Conservation (phyloP, 306 rosid species). For the Quercus ilex region DNA sequence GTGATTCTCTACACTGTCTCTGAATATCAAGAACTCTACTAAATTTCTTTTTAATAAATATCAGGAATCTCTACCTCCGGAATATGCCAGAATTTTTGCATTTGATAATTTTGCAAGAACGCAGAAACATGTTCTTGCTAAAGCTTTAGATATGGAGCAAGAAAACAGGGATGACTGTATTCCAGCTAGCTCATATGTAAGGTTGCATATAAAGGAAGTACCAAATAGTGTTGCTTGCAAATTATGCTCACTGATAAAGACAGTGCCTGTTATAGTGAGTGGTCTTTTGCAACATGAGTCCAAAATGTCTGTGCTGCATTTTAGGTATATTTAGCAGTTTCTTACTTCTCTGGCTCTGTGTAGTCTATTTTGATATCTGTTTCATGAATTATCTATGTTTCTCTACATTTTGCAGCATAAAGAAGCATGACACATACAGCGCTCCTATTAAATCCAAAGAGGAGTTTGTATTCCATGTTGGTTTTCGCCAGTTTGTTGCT, state of each 20-base stretch:
- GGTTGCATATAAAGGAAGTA: conserved; percentile 74
- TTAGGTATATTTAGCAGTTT: conserved; percentile 50
- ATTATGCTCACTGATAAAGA: conserved; percentile 35
- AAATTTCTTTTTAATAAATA: conserved; percentile 15
- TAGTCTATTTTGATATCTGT: neutral
- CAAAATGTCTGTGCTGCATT: conserved; percentile 92
- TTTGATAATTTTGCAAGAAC: conserved; percentile 67
- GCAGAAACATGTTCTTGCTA: conserved; percentile 78
- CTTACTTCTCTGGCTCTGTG: neutral
- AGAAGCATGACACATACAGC: conserved; percentile 68
- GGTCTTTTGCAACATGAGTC: conserved; percentile 96
- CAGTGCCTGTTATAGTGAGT: conserved; percentile 64
- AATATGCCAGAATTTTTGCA: conserved; percentile 78
- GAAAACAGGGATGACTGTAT: conserved; percentile 54
- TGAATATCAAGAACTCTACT: conserved; percentile 12
- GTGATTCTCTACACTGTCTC: neutral
- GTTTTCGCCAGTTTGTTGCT: conserved; percentile 94
- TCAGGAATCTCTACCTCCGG: conserved; percentile 92
- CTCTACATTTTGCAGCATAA: conserved; percentile 58
- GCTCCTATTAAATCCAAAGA: conserved; percentile 87
- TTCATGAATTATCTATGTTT: conserved; percentile 9
- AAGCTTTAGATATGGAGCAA: conserved; percentile 63
- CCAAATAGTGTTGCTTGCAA: conserved; percentile 59
- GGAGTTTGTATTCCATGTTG: conserved; percentile 82
- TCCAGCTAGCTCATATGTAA: conserved; percentile 58